These are phyloP conservation scores for Henckelia pumila DNA, from an alignment of 257 asterid species.

Conservation along the genomic window DNA sequence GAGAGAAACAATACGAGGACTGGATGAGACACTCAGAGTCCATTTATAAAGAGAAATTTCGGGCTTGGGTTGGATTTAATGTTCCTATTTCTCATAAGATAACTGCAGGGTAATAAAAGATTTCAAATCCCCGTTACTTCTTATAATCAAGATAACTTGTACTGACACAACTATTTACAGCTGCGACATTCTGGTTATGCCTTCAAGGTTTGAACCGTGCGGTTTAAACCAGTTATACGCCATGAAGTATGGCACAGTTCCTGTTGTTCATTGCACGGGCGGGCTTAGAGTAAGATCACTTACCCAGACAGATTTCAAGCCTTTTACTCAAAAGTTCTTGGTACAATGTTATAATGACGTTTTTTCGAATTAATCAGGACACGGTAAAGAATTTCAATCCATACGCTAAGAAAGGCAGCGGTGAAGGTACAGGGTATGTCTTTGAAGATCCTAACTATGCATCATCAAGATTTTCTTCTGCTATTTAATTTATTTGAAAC, in stretches of 20 bases:
- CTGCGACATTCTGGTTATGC: constrained; percentile 88
- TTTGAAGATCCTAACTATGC: neutral
- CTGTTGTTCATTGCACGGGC: constrained; percentile 89
- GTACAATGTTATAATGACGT: neutral
- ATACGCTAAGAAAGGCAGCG: constrained; percentile 58
- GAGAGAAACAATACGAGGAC: constrained; percentile 93
- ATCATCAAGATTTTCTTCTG: neutral
- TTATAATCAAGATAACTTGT: neutral
- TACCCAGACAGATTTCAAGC: constrained; percentile 3
- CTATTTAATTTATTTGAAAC: neutral
- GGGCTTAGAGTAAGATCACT: constrained; percentile 75
- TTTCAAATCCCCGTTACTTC: neutral
- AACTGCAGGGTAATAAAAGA: constrained; percentile 69
- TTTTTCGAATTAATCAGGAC: constrained; percentile 47
- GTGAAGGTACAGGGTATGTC: constrained; percentile 93
- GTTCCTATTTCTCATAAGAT: constrained; percentile 93
- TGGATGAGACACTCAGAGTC: constrained; percentile 90
- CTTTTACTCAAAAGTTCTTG: neutral
- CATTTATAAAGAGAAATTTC: constrained; percentile 56
- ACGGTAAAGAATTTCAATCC: constrained; percentile 79
- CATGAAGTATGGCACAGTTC: constrained; percentile 90
- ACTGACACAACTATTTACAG: constrained; percentile 43
- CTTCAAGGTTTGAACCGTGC: constrained; percentile 97
- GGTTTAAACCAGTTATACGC: constrained; percentile 95
- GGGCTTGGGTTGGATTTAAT: constrained; percentile 98